Evolutionary conservation across 306 rosid species (phyloP).

Genomic region (Prunus padus): DNA sequence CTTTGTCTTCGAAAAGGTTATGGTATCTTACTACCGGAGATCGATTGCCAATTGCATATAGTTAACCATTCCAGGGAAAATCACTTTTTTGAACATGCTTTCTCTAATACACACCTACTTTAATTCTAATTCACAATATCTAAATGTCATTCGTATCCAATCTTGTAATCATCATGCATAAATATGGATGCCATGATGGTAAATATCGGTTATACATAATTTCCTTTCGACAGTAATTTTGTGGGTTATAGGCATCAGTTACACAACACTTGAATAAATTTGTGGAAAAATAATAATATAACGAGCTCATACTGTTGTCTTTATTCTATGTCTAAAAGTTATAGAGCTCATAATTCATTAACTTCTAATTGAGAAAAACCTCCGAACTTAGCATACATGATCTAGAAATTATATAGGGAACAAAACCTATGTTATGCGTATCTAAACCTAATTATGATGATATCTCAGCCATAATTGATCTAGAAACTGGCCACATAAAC

Average conservation of each 20-base stretch:
- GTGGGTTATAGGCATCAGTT: not conserved
- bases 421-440: not conserved
- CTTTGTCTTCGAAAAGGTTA: too few relatives aligned
- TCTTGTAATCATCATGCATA: not conserved
- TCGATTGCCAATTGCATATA: not conserved
- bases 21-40: not conserved
- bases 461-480: not conserved
- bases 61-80: too few relatives aligned
- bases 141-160: not conserved
- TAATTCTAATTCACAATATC: not conserved
- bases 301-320: not conserved
- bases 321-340: not conserved
- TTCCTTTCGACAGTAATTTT: not conserved
- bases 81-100: not conserved
- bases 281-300: not conserved
- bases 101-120: not conserved
- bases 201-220: not conserved
- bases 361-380: not conserved
- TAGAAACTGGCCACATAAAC: not conserved
- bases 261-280: not conserved
- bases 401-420: not conserved
- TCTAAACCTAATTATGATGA: not conserved
- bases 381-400: not conserved
- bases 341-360: not conserved
- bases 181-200: not conserved